phyloP scores from a whole-genome alignment of 805 yeast genomes.

The Kodamaea jinghongensis region DNA sequence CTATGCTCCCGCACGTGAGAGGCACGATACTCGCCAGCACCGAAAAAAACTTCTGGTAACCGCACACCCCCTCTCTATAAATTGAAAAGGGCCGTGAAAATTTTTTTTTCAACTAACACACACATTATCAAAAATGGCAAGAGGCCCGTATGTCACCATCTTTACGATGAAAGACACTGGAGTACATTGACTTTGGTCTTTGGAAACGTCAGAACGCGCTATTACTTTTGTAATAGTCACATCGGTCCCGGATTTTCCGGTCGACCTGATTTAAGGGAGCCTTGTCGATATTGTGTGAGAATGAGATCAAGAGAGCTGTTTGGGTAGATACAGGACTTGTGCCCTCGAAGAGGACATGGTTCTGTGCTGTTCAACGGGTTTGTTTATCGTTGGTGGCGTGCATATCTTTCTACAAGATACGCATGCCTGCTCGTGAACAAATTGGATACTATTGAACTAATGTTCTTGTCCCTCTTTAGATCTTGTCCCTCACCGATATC shows the following conservation, averaged over 20 bases:
- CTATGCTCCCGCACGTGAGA: background rate
- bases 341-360: no score
- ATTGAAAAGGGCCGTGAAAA: background rate
- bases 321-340: no score
- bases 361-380: no score
- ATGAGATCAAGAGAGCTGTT: no score
- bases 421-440: no score
- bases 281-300: conserved; percentile 41
- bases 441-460: no score
- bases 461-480: background rate
- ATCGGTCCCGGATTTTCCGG: conserved; percentile 1
- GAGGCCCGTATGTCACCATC: conserved; percentile 49
- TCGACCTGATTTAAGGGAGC: conserved; percentile 33
- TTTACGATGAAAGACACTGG: conserved; percentile 16
- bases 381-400: no score
- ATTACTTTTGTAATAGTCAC: conserved; percentile 5
- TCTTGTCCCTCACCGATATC: background rate
- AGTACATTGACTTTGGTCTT: conserved; percentile 12
- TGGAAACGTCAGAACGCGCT: conserved; percentile 19
- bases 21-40: no score
- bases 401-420: no score
- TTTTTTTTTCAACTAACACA: conserved; percentile 4
- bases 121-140: conserved; percentile 44
- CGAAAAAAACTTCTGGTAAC: no score
- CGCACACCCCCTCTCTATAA: no score